Base-by-base conservation (phyloP, 2,329 filamentous ascomycete genomes). In the Xylaria sp. region DNA sequence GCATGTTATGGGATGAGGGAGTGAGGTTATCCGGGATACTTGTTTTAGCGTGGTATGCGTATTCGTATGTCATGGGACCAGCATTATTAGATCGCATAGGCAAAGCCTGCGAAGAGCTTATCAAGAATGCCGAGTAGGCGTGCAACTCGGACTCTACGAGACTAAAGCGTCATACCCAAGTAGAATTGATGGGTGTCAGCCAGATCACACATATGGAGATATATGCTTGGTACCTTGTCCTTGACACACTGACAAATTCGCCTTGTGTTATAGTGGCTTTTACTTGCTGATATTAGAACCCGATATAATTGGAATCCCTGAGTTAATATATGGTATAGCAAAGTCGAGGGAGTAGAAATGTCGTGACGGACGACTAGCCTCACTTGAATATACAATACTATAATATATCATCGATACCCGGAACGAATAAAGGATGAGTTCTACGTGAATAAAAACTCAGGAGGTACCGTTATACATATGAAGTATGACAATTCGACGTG, bases 21-120 rank as follows among this genome's bases (percentile, higher is more conserved):
- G 66, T 52, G 62, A 65, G 28, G 56, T 18, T 64, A 64, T 23
- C 2, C 23, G 12, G 5, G 31, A 28, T n/a, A 31, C 28, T 33
- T 20, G 6, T 9, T 36, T 36, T 10, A 18, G 18, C 4, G 15
- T 12, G 7, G 52, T 20, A 55, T 55, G 15, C 4, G 15, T 33
- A 20, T 48, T 36, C n/a, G 28, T n/a, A 55, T 57, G 52, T 36
- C 31, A 39, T 48, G 39, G 39, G n/a, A 23, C 13, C 49, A 28
- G 25, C 25, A 15, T 25, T 55, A 7, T 25, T n/a, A 2, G 41
- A 8, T 9, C 12, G 25, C 12, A n/a, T 48, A 23, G 39, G 54
- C 12, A 6, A 25, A 15, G 59, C 18, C 48, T 54, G 18, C 9
- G 23, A 3, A 10, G 7, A 23, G 18, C 31, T 55, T 13, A 56